Percentiles rank a stretch among this genome's conserved stretches.
phyloP scores from a whole-genome alignment of 148 eudicot species.

The Rhododendron molle region DNA sequence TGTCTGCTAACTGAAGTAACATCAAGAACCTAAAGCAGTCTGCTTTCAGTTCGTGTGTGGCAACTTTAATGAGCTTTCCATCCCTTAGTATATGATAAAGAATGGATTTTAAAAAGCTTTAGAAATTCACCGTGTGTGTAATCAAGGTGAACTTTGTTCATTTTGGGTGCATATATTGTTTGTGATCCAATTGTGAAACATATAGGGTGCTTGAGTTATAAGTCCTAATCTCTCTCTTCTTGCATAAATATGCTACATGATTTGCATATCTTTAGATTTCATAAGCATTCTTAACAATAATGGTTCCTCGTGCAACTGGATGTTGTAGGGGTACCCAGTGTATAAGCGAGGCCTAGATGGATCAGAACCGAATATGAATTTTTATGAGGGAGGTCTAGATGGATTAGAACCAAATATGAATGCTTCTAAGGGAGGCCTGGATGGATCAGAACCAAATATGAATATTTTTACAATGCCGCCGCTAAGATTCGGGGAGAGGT shows the following conservation, averaged over 20 bases:
- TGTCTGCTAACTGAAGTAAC: neutral
- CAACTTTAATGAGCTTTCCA: neutral
- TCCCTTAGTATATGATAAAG: neutral
- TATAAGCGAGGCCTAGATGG: slow-evolving; percentile 22
- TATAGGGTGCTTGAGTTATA: neutral
- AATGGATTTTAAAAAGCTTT: neutral
- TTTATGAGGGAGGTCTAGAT: slow-evolving; percentile 13
- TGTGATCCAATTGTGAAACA: slow-evolving; percentile 3
- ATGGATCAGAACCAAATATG: slow-evolving; percentile 22
- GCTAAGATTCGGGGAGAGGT: slow-evolving; percentile 60
- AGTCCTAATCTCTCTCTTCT: neutral
- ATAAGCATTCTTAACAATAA: neutral
- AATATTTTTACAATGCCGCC: slow-evolving; percentile 65
- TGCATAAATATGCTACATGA: neutral
- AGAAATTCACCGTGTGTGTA: neutral
- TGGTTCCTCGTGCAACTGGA: slow-evolving; percentile 1
- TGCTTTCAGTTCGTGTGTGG: neutral
- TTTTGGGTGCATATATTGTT: neutral
- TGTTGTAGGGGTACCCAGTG: slow-evolving; percentile 34
- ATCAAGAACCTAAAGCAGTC: neutral
- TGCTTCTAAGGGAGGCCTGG: slow-evolving; percentile 16
- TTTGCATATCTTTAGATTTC: neutral
- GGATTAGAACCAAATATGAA: slow-evolving; percentile 27
- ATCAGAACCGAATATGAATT: slow-evolving; percentile 27
- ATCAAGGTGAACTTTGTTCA: neutral